Conservation (phyloP, 345 rosid genomes). For the Lepidium sativum region DNA sequence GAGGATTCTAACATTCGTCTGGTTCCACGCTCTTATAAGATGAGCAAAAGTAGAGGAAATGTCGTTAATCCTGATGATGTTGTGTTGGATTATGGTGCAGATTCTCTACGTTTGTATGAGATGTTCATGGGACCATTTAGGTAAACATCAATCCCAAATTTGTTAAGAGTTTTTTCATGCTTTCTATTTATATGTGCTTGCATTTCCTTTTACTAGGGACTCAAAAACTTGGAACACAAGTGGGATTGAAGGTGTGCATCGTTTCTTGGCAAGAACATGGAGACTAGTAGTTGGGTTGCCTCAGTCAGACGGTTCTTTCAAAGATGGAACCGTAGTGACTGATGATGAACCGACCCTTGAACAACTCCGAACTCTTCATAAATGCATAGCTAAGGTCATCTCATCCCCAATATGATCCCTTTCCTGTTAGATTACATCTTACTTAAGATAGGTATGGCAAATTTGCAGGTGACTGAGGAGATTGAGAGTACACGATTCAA, state of each 20-base stretch:
- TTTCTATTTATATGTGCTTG: not conserved
- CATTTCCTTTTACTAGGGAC: slow-evolving; percentile 44
- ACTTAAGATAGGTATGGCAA: not conserved
- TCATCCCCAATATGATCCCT: not conserved
- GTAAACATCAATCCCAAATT: slow-evolving; percentile 25
- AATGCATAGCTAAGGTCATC: slow-evolving; percentile 82
- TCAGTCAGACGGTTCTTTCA: slow-evolving; percentile 45
- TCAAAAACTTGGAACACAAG: slow-evolving; percentile 93
- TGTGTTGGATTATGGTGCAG: slow-evolving; percentile 79
- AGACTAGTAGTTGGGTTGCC: slow-evolving; percentile 72
- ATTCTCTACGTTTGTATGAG: slow-evolving; percentile 88
- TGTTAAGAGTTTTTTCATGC: not conserved
- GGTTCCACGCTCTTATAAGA: slow-evolving; percentile 73
- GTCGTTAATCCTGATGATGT: slow-evolving; percentile 93
- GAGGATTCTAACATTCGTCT: slow-evolving; percentile 50
- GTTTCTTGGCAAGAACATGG: slow-evolving; percentile 88
- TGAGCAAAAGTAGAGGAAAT: slow-evolving; percentile 98
- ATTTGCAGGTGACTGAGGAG: slow-evolving; percentile 74
- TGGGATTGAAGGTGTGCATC: slow-evolving; percentile 92
- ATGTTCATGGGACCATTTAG: slow-evolving; percentile 99
- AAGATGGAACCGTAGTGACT: slow-evolving; percentile 47
- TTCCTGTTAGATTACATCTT: not conserved
- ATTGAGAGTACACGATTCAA: slow-evolving; percentile 84
- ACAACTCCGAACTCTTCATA: slow-evolving; percentile 65
- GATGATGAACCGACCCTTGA: slow-evolving; percentile 65